These are phyloP conservation scores for Paspalum notatum DNA, from an alignment of 176 grass and related monocot species.

Conservation along the genomic window DNA sequence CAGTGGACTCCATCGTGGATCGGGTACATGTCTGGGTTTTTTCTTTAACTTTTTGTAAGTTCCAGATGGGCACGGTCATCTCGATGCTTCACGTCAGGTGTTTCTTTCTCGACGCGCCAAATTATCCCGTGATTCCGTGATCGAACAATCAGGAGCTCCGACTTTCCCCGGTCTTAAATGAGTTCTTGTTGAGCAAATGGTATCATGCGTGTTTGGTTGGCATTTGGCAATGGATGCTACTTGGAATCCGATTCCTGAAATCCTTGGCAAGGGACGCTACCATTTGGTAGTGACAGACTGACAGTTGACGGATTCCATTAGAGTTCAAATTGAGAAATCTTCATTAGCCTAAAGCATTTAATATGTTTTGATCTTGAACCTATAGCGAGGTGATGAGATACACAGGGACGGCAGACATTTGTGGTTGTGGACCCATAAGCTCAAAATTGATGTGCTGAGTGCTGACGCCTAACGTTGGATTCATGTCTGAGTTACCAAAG, in stretches of 20 bases:
- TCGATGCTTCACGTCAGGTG: background rate
- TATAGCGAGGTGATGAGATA: too few relatives aligned
- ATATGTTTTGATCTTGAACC: background rate
- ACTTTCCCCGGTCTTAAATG: background rate
- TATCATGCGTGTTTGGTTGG: background rate
- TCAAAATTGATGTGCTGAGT: too few relatives aligned
- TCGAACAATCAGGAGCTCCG: constrained; percentile 1
- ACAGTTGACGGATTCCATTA: background rate
- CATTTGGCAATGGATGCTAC: background rate
- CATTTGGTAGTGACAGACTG: background rate
- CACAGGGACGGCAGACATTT: too few relatives aligned
- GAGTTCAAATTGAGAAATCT: background rate
- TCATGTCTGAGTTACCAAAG: too few relatives aligned
- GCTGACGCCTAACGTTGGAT: too few relatives aligned
- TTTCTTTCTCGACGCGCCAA: background rate
- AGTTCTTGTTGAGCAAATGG: background rate
- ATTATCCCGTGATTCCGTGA: constrained; percentile 26
- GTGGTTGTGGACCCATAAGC: too few relatives aligned
- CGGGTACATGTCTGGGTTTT: background rate
- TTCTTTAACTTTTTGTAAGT: background rate
- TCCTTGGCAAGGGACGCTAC: background rate
- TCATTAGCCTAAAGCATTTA: background rate
- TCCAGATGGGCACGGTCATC: background rate
- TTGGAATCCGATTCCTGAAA: background rate
- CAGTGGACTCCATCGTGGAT: constrained; percentile 3